phyloP scores from a whole-genome alignment of 116 monocot species.

The Zostera marina region DNA sequence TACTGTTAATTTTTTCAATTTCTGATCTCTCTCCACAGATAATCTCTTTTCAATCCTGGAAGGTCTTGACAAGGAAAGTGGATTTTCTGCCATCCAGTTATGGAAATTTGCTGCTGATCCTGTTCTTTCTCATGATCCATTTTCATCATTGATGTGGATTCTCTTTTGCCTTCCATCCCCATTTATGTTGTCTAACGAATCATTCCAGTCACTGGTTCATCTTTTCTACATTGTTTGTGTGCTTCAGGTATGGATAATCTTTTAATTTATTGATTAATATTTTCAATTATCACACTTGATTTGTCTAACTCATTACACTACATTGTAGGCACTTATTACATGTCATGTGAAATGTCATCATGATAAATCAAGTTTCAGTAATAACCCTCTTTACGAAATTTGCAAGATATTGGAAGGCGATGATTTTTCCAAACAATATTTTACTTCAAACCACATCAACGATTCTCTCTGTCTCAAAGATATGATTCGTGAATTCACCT shows the following conservation, averaged over 20 bases:
- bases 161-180: slow-evolving; percentile 74
- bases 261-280: neutral
- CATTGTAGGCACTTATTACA: slow-evolving; percentile 67
- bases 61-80: slow-evolving; percentile 17
- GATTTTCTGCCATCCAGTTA: slow-evolving; percentile 48
- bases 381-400: slow-evolving; percentile 35
- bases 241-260: slow-evolving; percentile 52
- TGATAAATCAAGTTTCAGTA: slow-evolving; percentile 31
- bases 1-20: neutral
- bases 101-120: slow-evolving; percentile 73
- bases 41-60: slow-evolving; percentile 15
- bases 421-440: slow-evolving; percentile 29
- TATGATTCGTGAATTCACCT: slow-evolving; percentile 62
- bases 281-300: neutral
- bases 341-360: slow-evolving; percentile 40
- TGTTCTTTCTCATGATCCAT: slow-evolving; percentile 79
- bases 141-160: slow-evolving; percentile 67
- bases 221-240: slow-evolving; percentile 75
- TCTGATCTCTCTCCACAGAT: slow-evolving; percentile 18
- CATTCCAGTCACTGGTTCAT: slow-evolving; percentile 68
- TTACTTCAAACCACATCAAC: slow-evolving; percentile 54
- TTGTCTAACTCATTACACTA: neutral
- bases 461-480: slow-evolving; percentile 38
- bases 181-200: slow-evolving; percentile 49
- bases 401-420: slow-evolving; percentile 35